phyloP scores from a whole-genome alignment of 176 grass and related monocot genomes.

The Triticum dicoccoides region DNA sequence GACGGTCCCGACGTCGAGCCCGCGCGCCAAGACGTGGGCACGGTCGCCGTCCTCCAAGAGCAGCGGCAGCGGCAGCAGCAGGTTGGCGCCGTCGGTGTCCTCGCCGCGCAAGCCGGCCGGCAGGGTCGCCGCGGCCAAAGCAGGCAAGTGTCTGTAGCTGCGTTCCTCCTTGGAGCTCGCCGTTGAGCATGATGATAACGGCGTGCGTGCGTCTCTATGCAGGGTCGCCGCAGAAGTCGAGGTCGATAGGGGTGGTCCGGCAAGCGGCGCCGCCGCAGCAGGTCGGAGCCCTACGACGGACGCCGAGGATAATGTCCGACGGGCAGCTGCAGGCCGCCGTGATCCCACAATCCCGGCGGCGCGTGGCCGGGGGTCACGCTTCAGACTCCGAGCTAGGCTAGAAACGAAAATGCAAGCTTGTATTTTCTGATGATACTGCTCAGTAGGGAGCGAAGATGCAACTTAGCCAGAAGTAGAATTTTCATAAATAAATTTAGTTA shows the following conservation, averaged over 20 bases:
- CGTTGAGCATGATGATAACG: not conserved
- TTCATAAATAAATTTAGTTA: not conserved
- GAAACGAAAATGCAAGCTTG: not conserved
- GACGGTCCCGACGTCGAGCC: slow-evolving; percentile 13
- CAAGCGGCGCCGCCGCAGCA: slow-evolving; percentile 10
- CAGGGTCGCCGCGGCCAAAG: slow-evolving; percentile 30
- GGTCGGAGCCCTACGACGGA: slow-evolving; percentile 6
- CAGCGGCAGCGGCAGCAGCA: not conserved
- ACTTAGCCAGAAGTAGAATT: not conserved
- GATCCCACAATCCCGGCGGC: slow-evolving; percentile 25
- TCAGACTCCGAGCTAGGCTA: slow-evolving; percentile 68
- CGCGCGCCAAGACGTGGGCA: slow-evolving; percentile 14
- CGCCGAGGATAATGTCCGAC: slow-evolving; percentile 54
- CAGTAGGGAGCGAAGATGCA: not conserved
- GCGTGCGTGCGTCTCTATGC: not conserved
- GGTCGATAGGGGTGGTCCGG: slow-evolving; percentile 33
- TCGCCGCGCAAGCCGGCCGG: slow-evolving; percentile 35
- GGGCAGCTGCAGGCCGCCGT: slow-evolving; percentile 19
- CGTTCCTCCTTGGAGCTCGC: too few species aligned
- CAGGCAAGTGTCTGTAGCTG: slow-evolving; percentile 41
- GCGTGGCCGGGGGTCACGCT: slow-evolving; percentile 19
- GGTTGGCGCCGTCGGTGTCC: not conserved
- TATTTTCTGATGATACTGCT: not conserved
- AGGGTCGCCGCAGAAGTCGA: slow-evolving; percentile 38
- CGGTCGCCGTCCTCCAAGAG: slow-evolving; percentile 23